Base-by-base conservation (phyloP, 2,329 filamentous ascomycete genomes). In the Monosporascus sp. region DNA sequence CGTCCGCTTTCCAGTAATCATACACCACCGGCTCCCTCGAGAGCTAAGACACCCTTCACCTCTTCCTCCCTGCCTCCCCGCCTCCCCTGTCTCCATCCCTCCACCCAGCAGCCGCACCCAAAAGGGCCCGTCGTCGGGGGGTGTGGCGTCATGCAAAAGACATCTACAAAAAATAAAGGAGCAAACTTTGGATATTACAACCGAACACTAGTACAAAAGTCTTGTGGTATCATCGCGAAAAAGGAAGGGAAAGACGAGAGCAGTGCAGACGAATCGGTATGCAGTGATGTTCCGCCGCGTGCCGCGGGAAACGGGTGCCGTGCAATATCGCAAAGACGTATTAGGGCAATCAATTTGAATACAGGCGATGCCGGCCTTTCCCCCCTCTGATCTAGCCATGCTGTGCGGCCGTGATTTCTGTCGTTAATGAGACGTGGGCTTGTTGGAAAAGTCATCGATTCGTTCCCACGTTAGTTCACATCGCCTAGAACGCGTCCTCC, bases 401-500 rank as follows among this genome's bases (percentile, higher is more conserved):
- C 31, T 3, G 24, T 20, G 9, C 17, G 38, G 7, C 17, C 38
- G 38, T 19, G 38, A 4, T 11, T 41, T 41, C 17, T 35, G 17
- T 41, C 38, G 9, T 41, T 14, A 41, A n/a, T 19, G 31, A 14
- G 31, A 14, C 9, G 31, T 35, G 31, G 31, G 31, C 31, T 35
- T 35, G 31, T 35, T 19, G 19, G 19, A 20, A 20, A 41, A 41
- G 5, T 46, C 43, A 16, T 46, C 43, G 22, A 17, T 26, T 43
- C 40, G 22, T 43, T 20, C 35, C 20, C 31, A 11, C 4, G 31
- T 35, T 35, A 35, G 31, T 35, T 35, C 31, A 35, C 31, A 35
- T 35, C 9, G 31, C 31, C 69, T 74, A 86, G 59, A 86, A 88
- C 31, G 84, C 85, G 70, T 95, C 91, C 73, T 96, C 92, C 71